Conservation (phyloP, 2,329 filamentous ascomycete species). For the Onygena corvina region DNA sequence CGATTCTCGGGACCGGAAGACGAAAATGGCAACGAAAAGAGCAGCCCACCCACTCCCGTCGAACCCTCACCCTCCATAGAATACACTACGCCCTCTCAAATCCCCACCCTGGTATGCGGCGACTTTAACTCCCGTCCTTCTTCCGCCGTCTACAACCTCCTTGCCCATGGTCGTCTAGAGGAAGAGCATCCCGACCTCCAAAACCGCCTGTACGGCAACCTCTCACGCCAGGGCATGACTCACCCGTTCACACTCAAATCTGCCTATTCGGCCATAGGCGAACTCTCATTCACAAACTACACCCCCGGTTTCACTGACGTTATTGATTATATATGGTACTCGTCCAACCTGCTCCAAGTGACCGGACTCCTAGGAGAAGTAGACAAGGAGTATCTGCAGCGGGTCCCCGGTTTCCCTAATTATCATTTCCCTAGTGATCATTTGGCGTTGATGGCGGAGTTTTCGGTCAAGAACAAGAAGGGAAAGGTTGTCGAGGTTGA, state of each 20-base stretch:
- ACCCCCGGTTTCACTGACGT: slow-evolving; percentile 84
- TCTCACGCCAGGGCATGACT: slow-evolving; percentile 81
- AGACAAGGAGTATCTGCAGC: slow-evolving; percentile 70
- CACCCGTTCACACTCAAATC: slow-evolving; percentile 93
- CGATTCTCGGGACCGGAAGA: slow-evolving; percentile 39
- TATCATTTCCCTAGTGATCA: slow-evolving; percentile 93
- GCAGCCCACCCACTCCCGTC: slow-evolving; percentile 36
- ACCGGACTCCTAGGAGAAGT: slow-evolving; percentile 75
- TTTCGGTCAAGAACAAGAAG: slow-evolving; percentile 77
- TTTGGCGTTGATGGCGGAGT: slow-evolving; percentile 77
- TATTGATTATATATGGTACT: slow-evolving; percentile 97
- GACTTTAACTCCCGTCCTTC: slow-evolving; percentile 88
- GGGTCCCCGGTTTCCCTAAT: slow-evolving; percentile 82
- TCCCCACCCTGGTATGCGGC: slow-evolving; percentile 81
- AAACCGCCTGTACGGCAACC: slow-evolving; percentile 77
- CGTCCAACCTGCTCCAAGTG: slow-evolving; percentile 75
- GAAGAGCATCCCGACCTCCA: slow-evolving; percentile 70
- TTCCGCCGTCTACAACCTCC: slow-evolving; percentile 82
- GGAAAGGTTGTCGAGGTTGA: slow-evolving; percentile 58
- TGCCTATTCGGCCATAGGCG: slow-evolving; percentile 71
- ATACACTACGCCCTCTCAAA: slow-evolving; percentile 74
- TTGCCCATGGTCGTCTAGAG: slow-evolving; percentile 65
- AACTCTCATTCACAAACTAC: slow-evolving; percentile 92
- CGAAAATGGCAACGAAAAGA: slow-evolving; percentile 30
- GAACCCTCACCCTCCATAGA: slow-evolving; percentile 70